phyloP scores from a whole-genome alignment of 129 eudicot species.

The Saussurea involucrata region DNA sequence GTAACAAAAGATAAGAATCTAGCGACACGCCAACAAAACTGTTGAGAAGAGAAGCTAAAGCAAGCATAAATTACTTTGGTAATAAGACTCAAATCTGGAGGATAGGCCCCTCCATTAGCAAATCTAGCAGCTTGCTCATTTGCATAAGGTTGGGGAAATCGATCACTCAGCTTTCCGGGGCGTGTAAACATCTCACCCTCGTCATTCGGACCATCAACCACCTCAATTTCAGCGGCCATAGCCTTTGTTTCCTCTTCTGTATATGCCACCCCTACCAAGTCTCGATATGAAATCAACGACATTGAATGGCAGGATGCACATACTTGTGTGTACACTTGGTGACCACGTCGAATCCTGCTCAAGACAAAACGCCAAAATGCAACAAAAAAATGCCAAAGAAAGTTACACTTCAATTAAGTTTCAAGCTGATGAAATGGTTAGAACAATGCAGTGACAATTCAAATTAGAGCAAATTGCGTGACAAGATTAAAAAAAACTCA shows the following conservation, averaged over 20 bases:
- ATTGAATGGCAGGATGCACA: conserved; percentile 96
- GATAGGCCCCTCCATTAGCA: conserved; percentile 96
- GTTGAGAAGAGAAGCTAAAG: background rate
- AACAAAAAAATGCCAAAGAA: background rate
- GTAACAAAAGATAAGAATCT: background rate
- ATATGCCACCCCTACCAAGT: conserved; percentile 91
- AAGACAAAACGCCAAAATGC: background rate
- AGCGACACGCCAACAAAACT: background rate
- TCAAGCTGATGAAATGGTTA: conserved; percentile 5
- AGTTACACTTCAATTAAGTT: conserved; percentile 9
- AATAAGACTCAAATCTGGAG: conserved; percentile 88
- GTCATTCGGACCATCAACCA: conserved; percentile 89
- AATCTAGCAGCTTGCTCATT: conserved; percentile 94
- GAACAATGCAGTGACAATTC: conserved; percentile 1
- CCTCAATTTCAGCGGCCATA: conserved; percentile 99
- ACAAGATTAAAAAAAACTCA: conserved; percentile 37
- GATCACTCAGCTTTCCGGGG: conserved; percentile 88
- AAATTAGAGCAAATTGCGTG: background rate
- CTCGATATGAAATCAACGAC: conserved; percentile 86
- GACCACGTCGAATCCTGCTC: conserved; percentile 92
- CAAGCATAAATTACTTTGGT: conserved; percentile 54
- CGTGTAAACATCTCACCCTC: conserved; percentile 97
- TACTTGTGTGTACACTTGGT: conserved; percentile 90
- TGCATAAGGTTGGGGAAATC: conserved; percentile 80
- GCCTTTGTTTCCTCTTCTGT: conserved; percentile 96